Percentiles rank a stretch among this genome's conserved stretches.
These are phyloP conservation scores for Drechslerella coelobrocha DNA, from an alignment of 2,329 filamentous ascomycete genomes.

Conservation along the genomic window DNA sequence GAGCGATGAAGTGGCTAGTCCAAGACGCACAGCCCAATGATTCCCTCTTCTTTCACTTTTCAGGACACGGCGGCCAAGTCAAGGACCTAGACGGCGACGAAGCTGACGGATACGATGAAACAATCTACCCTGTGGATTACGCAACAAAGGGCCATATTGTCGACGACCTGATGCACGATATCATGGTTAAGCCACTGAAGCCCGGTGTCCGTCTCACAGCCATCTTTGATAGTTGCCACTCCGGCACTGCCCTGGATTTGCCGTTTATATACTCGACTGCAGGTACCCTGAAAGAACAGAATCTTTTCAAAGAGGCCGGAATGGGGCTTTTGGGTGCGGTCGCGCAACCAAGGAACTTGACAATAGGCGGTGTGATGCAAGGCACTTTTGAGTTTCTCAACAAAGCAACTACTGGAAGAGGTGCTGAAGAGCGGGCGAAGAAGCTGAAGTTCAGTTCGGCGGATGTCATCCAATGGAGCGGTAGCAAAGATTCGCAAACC, in stretches of 20 bases:
- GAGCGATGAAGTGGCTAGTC: constrained; percentile 97
- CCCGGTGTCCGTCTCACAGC: constrained; percentile 68
- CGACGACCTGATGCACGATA: constrained; percentile 81
- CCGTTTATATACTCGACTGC: constrained; percentile 74
- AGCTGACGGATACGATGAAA: constrained; percentile 81
- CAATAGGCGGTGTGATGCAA: constrained; percentile 49
- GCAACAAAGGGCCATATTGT: constrained; percentile 79
- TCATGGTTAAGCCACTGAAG: constrained; percentile 69
- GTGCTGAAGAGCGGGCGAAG: constrained; percentile 47
- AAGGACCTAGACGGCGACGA: constrained; percentile 80
- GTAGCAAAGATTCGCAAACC: constrained; percentile 50
- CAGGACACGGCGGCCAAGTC: constrained; percentile 77
- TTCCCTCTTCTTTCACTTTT: constrained; percentile 97
- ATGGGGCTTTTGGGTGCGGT: constrained; percentile 66
- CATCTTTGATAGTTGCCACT: constrained; percentile 73
- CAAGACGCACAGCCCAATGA: constrained; percentile 92
- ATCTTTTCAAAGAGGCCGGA: constrained; percentile 72
- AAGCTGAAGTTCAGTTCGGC: constrained; percentile 48
- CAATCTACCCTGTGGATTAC: constrained; percentile 84
- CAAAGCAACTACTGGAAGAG: constrained; percentile 40
- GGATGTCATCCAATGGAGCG: constrained; percentile 50
- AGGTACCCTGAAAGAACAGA: constrained; percentile 72
- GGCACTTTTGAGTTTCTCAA: constrained; percentile 46
- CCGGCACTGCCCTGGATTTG: constrained; percentile 70
- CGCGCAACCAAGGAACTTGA: constrained; percentile 23